Percentiles rank a stretch among this genome's conserved stretches.
Evolutionary conservation across 2,329 filamentous ascomycete genomes (phyloP).

Genomic region (Colletotrichum sp.): DNA sequence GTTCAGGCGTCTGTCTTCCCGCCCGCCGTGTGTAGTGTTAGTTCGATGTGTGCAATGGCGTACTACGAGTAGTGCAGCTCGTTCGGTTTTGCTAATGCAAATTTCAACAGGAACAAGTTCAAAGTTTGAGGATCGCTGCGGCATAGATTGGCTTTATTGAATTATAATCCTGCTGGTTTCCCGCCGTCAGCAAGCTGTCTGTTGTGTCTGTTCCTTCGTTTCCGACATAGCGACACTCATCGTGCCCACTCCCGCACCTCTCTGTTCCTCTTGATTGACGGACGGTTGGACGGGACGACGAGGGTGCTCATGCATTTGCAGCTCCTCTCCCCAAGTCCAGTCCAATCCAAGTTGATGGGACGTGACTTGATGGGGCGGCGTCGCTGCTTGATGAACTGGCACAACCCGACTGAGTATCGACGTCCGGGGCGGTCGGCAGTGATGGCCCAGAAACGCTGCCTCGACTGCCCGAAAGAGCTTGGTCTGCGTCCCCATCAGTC

Average conservation of each 20-base stretch:
- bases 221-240: background rate
- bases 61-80: background rate
- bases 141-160: conserved; percentile 6
- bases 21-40: background rate
- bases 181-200: conserved; percentile 16
- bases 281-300: conserved; percentile 11
- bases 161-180: background rate
- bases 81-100: background rate
- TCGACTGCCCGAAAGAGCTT: conserved; percentile 5
- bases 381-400: conserved; percentile 22
- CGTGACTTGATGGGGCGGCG: conserved; percentile 16
- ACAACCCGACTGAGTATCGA: conserved; percentile 14
- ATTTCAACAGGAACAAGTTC: background rate
- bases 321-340: background rate
- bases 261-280: conserved; percentile 9
- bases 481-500: conserved; percentile 9
- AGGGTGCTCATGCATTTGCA: conserved; percentile 6
- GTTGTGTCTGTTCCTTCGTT: conserved; percentile 10
- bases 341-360: conserved; percentile 14
- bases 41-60: background rate
- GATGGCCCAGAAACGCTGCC: background rate
- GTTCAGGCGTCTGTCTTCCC: background rate
- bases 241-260: background rate
- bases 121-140: background rate
- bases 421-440: conserved; percentile 16